These are phyloP conservation scores for Silene latifolia DNA, from an alignment of 148 eudicot genomes.

Conservation along the genomic window DNA sequence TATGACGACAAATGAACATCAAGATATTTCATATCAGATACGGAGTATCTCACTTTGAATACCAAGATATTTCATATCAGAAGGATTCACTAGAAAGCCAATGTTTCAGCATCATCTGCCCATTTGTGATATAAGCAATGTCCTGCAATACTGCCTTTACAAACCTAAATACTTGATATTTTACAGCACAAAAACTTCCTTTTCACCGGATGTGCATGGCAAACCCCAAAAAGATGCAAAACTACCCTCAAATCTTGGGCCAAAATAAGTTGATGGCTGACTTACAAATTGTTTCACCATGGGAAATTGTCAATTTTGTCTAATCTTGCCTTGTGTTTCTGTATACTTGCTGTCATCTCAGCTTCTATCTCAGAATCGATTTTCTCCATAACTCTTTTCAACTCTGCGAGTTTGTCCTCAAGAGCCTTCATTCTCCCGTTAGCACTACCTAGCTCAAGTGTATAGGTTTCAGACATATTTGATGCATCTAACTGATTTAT, in stretches of 20 bases:
- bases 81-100: too few relatives aligned
- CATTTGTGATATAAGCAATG: too few relatives aligned
- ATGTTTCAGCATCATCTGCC: too few relatives aligned
- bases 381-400: slow-evolving; percentile 18
- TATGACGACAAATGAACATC: too few relatives aligned
- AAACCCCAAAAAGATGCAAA: slow-evolving; percentile 9
- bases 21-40: too few relatives aligned
- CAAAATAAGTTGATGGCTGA: background rate
- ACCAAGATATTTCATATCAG: too few relatives aligned
- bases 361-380: slow-evolving; percentile 27
- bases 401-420: slow-evolving; percentile 23
- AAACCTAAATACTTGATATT: too few relatives aligned
- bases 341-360: slow-evolving; percentile 21
- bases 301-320: slow-evolving; percentile 6
- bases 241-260: background rate
- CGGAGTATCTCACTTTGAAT: too few relatives aligned
- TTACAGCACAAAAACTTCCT: too few relatives aligned
- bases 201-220: background rate
- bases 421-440: slow-evolving; percentile 18
- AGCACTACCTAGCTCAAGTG: slow-evolving; percentile 17
- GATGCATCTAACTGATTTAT: slow-evolving; percentile 14
- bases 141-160: too few relatives aligned
- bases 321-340: background rate
- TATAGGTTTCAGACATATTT: slow-evolving; percentile 20
- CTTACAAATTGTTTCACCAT: background rate